Percentiles rank a stretch among this genome's conserved stretches.
Evolutionary conservation across 768 basidiomycete genomes (phyloP).

Genomic region (Amanita molliuscula): DNA sequence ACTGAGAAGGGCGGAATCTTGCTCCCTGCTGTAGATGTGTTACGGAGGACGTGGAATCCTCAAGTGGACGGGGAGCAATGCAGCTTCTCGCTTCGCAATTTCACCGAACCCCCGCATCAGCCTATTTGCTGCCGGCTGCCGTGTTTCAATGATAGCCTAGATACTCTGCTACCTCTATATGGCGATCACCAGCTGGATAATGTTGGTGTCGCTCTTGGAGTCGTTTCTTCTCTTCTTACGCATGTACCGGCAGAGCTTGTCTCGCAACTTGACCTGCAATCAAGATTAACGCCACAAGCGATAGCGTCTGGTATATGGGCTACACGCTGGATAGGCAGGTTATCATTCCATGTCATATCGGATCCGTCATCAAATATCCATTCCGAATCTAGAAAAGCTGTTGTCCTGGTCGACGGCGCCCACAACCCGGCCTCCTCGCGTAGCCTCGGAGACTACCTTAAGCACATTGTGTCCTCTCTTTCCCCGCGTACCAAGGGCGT

Average conservation of each 20-base stretch:
- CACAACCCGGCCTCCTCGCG: conserved; percentile 79
- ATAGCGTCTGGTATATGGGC: conserved; percentile 48
- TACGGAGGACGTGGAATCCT: conserved; percentile 22
- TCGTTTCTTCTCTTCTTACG: conserved; percentile 47
- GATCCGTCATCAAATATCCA: conserved; percentile 9
- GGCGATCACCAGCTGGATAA: conserved; percentile 86
- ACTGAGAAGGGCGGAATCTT: conserved; percentile 28
- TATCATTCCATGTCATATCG: conserved; percentile 52
- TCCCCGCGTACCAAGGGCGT: conserved; percentile 10
- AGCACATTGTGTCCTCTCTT: conserved; percentile 19
- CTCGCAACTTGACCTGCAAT: conserved; percentile 10
- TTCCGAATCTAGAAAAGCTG: conserved; percentile 8
- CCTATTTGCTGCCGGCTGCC: conserved; percentile 32
- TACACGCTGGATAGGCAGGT: conserved; percentile 73
- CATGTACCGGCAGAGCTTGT: conserved; percentile 15
- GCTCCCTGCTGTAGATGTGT: conserved; percentile 25
- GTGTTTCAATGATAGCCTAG: conserved; percentile 32
- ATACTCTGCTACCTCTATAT: conserved; percentile 49
- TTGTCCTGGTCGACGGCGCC: conserved; percentile 83
- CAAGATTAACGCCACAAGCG: conserved; percentile 35
- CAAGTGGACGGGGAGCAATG: conserved; percentile 21
- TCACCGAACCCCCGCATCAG: conserved; percentile 27
- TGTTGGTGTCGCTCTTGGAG: conserved; percentile 54
- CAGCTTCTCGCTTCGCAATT: conserved; percentile 22
- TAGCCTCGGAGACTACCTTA: conserved; percentile 58